phyloP scores from a whole-genome alignment of 2,329 filamentous ascomycete species.

The Laburnicola sp. region DNA sequence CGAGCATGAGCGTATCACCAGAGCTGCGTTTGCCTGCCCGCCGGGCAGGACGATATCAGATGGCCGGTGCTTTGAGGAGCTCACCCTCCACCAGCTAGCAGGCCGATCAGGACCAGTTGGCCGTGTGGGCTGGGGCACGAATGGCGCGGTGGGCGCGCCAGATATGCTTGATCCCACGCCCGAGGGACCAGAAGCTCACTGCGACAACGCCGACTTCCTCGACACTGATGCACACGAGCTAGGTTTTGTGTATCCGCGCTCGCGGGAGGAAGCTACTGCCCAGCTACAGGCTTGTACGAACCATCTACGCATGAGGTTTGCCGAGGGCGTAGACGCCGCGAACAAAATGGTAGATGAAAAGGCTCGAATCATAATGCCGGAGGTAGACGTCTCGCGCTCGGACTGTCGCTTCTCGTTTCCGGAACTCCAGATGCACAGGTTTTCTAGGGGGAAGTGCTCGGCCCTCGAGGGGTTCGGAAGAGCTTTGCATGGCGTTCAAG shows the following conservation, averaged over 20 bases:
- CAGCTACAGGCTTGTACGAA: conserved; percentile 25
- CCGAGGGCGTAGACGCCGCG: conserved; percentile 25
- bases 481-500: conserved; percentile 25
- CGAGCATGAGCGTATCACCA: conserved; percentile 30
- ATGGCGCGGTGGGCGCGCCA: conserved; percentile 31
- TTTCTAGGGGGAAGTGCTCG: conserved; percentile 20
- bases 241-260: conserved; percentile 21
- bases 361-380: conserved; percentile 18
- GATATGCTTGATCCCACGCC: conserved; percentile 28
- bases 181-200: conserved; percentile 31
- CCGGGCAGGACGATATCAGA: conserved; percentile 18
- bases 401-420: conserved; percentile 29
- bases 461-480: conserved; percentile 26
- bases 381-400: conserved; percentile 21
- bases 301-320: conserved; percentile 21
- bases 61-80: conserved; percentile 26
- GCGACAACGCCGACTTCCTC: conserved; percentile 33
- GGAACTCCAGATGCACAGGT: conserved; percentile 24
- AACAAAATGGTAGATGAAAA: conserved; percentile 24
- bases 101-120: conserved; percentile 21
- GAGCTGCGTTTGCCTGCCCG: conserved; percentile 25
- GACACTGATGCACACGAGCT: conserved; percentile 19
- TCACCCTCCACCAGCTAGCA: conserved; percentile 25
- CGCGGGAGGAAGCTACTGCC: conserved; percentile 22
- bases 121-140: conserved; percentile 25